These are phyloP conservation scores for Sclerospora graminicola DNA, from an alignment of 352 stramenopile species.

Conservation along the genomic window DNA sequence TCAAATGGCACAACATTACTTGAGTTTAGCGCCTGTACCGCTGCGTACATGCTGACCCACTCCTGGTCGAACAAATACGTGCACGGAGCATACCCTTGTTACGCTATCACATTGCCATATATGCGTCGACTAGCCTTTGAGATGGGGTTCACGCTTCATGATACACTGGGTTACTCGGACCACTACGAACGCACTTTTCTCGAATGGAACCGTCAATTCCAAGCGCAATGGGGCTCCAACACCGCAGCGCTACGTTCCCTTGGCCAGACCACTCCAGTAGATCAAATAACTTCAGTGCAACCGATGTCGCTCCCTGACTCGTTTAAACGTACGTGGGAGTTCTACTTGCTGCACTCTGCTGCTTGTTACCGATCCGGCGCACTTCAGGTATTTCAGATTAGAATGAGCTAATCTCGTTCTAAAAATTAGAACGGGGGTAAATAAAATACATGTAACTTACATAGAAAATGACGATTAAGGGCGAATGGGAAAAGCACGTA, in stretches of 20 bases:
- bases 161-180: slow-evolving; percentile 55
- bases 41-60: slow-evolving; percentile 55
- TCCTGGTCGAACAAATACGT: slow-evolving; percentile 83
- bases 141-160: slow-evolving; percentile 51
- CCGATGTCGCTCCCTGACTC: slow-evolving; percentile 41
- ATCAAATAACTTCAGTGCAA: slow-evolving; percentile 1
- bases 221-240: slow-evolving; percentile 36
- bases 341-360: slow-evolving; percentile 82
- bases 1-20: slow-evolving; percentile 42
- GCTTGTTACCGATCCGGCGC: slow-evolving; percentile 67
- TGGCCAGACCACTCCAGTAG: slow-evolving; percentile 1
- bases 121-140: slow-evolving; percentile 35
- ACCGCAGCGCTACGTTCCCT: slow-evolving; percentile 1
- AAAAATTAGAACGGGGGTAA: too few species aligned
- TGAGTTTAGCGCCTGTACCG: slow-evolving; percentile 58
- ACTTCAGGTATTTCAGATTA: slow-evolving; percentile 63
- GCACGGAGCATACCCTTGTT: slow-evolving; percentile 46
- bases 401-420: slow-evolving; percentile 41
- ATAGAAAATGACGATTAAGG: slow-evolving; percentile 9
- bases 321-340: slow-evolving; percentile 83
- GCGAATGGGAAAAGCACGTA: slow-evolving; percentile 55
- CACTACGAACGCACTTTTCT: slow-evolving; percentile 82
- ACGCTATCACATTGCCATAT: slow-evolving; percentile 39
- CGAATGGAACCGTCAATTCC: slow-evolving; percentile 77
- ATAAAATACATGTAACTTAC: too few species aligned